Conservation (phyloP, 768 basidiomycete species). For the Auriscalpium vulgare region DNA sequence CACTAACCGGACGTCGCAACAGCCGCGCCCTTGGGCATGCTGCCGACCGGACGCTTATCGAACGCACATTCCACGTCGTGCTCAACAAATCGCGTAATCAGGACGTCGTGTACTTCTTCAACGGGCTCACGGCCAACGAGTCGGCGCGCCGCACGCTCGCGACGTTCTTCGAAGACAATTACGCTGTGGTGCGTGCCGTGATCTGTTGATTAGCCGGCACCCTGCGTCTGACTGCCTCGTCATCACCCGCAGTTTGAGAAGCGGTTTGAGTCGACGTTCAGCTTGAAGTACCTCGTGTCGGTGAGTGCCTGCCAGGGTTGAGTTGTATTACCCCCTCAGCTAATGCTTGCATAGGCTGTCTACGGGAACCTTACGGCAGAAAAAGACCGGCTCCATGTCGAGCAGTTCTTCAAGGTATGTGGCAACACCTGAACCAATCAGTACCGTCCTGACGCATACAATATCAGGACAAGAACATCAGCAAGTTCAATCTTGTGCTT, state of each 20-base stretch:
- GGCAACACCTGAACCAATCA: neutral
- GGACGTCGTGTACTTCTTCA: constrained; percentile 59
- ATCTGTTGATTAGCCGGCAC: neutral
- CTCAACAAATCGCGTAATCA: constrained; percentile 45
- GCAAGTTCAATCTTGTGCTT: constrained; percentile 11
- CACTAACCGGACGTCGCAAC: constrained; percentile 1
- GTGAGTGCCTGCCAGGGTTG: neutral
- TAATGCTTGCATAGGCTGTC: neutral
- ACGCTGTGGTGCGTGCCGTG: constrained; percentile 42
- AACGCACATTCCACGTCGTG: constrained; percentile 61
- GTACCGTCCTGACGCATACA: neutral
- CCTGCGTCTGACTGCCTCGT: neutral
- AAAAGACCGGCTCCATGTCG: neutral
- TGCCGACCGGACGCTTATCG: constrained; percentile 45
- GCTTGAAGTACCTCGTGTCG: neutral
- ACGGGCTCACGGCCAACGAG: constrained; percentile 48
- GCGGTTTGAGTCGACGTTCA: neutral
- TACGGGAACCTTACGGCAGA: neutral
- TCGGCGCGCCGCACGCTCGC: constrained; percentile 45
- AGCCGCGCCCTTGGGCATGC: constrained; percentile 63
- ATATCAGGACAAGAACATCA: constrained; percentile 9
- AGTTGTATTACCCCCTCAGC: neutral
- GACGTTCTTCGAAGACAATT: constrained; percentile 64
- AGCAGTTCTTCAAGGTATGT: constrained; percentile 14
- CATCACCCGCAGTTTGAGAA: neutral